Evolutionary conservation across 1,139 yeast species (phyloP).

Genomic region (Candida sp.): DNA sequence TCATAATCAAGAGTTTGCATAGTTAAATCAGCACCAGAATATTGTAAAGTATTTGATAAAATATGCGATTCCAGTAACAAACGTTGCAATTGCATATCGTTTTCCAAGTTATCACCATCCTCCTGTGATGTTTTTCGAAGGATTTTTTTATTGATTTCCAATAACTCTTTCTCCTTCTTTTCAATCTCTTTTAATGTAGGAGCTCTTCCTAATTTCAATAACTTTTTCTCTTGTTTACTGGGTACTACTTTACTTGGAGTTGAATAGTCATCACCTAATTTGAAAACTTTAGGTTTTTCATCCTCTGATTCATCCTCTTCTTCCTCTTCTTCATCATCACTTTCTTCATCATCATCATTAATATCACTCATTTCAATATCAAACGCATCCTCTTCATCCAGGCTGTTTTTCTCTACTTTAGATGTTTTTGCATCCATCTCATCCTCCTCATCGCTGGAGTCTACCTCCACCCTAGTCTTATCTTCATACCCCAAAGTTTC

Average conservation of each 20-base stretch:
- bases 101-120: conserved; percentile 56
- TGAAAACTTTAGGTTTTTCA: conserved; percentile 32
- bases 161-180: conserved; percentile 17
- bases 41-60: conserved; percentile 51
- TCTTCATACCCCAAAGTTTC: conserved; percentile 61
- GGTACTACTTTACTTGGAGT: conserved; percentile 12
- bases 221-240: conserved; percentile 27
- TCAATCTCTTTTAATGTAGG: conserved; percentile 37
- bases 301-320: conserved; percentile 13
- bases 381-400: conserved; percentile 14
- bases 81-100: conserved; percentile 82
- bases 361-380: conserved; percentile 9
- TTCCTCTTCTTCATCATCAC: conserved; percentile 8
- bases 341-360: conserved; percentile 11
- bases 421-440: conserved; percentile 5
- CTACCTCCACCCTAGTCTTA: conserved; percentile 30
- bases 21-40: conserved; percentile 77
- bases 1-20: conserved; percentile 63
- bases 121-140: conserved; percentile 25
- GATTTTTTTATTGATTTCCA: conserved; percentile 26
- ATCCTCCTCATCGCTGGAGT: conserved; percentile 8
- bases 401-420: conserved; percentile 6
- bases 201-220: conserved; percentile 39
- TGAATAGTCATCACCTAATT: conserved; percentile 21
- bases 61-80: conserved; percentile 85